Evolutionary conservation across 176 grass and related monocot genomes (phyloP), one percentile per base, ranked within the genome.

Genomic region (Ananas comosus): DNA sequence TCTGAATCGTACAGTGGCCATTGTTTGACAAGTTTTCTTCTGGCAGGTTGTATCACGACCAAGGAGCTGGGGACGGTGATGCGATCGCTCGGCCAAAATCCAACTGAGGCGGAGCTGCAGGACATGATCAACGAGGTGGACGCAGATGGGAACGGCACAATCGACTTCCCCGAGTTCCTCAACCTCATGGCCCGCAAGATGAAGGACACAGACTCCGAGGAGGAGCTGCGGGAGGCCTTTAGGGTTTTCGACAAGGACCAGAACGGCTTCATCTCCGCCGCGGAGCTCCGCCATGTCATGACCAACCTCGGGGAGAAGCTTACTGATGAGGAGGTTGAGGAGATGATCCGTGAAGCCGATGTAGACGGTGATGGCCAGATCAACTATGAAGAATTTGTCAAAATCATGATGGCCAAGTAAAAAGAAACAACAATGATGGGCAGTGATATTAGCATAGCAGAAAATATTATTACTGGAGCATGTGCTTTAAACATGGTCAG

Each of bases 351-450:
- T 0, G 86, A 89, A 79, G 86, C 86, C 0, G 86, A 89, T 3
- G 86, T 89, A 0, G 86, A 89, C 0, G 86, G 86, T 0, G 86
- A 89, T 10, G 86, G 86, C 71, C 86, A 89, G 86, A 89, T 89
- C 75, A 89, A 89, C 79, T 89, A 89, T 0, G 86, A 89, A 18
- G 86, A 89, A 57, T 89, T 89, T 0, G 86, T 89, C 27, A 89
- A 89, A 76, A 73, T 89, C 64, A 89, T 89, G 86, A 89, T 89
- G 86, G 86, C 86, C 82, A 89, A 89, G 86, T 89, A 78, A 89
- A 75, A 72, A 69, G 59, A 51, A 42, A 42, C 33, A 42, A 42
- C 33, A 42, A 42, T 42, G 6, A 42, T 7, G 33, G 33, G 5
- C 7, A 42, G 33, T 42, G 33, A 42, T 42, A 42, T 42, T 6